Evolutionary conservation across 2,329 filamentous ascomycete genomes (phyloP), one percentile per base, ranked within the genome.

Genomic region (Aspergillus fijiensis): DNA sequence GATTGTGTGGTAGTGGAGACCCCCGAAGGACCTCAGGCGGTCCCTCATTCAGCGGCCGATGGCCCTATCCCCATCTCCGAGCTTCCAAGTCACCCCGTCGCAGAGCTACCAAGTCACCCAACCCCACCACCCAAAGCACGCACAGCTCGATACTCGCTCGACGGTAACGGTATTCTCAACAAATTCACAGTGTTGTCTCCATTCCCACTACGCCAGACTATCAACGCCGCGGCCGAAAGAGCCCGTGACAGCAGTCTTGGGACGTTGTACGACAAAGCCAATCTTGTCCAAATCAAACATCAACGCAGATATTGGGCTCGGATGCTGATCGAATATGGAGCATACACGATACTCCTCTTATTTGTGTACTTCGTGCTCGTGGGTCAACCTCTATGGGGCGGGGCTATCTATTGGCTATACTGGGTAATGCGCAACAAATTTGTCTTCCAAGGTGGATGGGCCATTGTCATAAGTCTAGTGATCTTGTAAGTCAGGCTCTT

Each of bases 301-400:
- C 65, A 75, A 55, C 66, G 76, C 21, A 70, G 70, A 49, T 67
- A 71, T 49, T 76, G 71, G 70, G 71, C 71, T 23, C 75, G 76
- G 57, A 12, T 73, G 1, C 55, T 70, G 5, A 79, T 80, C 55
- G 75, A 79, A 64, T 77, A 74, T 53, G 61, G 67, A 33, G 64
- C 77, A 29, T 80, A 80, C 55, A 39, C 71, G 2, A 31, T 78
- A 7, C 63, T 77, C 48, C 19, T 76, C 3, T 68, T 68, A 12
- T 77, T 81, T 57, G 68, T 80, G 31, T 81, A 81, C 59, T 79
- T 82, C 23, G 76, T 81, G n/a, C 68, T 81, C 1, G 65, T 82
- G 10, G 80, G 80, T 4, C 58, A 76, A 56, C 80, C 80, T 1
- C 60, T 82, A 2, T 82, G 80, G 80, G 76, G 75, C 4, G 80